Base-by-base conservation (phyloP, 345 rosid genomes). In the Aquilaria sinensis region DNA sequence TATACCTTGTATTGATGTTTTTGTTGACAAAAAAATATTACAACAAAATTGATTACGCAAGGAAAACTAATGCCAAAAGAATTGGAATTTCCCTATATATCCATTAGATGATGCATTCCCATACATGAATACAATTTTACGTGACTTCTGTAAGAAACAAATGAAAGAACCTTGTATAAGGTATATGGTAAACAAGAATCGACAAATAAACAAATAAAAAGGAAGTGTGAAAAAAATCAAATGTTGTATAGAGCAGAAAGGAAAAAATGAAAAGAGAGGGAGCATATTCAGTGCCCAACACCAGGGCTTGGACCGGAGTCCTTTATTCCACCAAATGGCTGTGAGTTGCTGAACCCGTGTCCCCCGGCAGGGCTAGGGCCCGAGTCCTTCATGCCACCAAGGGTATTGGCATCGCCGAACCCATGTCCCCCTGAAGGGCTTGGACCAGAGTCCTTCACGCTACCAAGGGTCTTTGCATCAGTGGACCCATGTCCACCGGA, bases 251-350 rank as follows among this genome's bases (percentile, higher is more conserved):
- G 11, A 51, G 16, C 54, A 10, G 54, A 13, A 51, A 10, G 6
- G 16, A 4, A 13, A 13, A 51, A 4, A 51, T 29, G 2, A 11
- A 10, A 53, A 53, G 57, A 33, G 10, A 33, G 1, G 31, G 31
- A 52, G 1, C 32, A 53, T 12, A 13, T 3, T 53, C 43, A 37
- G 52, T 65, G 63, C 57, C 64, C 77, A 1, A 10, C 45, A 1
- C 67, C 71, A 10, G 74, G 68, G 34, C 70, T 73, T 8, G 76
- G 71, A 58, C 65, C 72, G 47, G 53, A 61, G 6, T 63, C 51
- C 51, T 70, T 55, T 1, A 14, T 56, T 6, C 55, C 53, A 34
- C 64, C 73, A 1, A 15, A 13, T 12, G 47, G 37, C 10, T 57
- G 47, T n/a, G n/a, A 3, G 16, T 57, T 30, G 14, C 31, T 31